A percentile compares a stretch with the other conserved stretches of the same genome.
These are phyloP conservation scores for Aphanomyces cochlioides DNA, from an alignment of 352 stramenopile species.

Conservation along the genomic window DNA sequence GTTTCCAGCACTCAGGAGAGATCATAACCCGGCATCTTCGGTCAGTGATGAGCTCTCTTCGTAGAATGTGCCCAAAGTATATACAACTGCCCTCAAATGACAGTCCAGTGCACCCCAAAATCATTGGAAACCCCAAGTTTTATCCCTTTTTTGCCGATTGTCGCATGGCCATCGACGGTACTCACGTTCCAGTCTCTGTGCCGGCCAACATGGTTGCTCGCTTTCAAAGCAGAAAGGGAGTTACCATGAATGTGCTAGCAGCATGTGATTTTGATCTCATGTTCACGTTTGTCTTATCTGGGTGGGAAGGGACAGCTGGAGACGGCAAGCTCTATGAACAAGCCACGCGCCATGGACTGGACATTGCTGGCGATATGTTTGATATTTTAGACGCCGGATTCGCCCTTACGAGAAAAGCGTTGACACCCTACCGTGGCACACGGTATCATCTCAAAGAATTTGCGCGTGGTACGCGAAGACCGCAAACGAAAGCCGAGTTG, in stretches of 20 bases:
- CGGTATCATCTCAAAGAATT: slow-evolving; percentile 34
- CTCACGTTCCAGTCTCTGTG: neutral
- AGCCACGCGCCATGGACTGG: neutral
- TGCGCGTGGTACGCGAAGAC: slow-evolving; percentile 4
- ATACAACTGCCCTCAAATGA: too few species aligned
- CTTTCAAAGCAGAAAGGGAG: slow-evolving; percentile 28
- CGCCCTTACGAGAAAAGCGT: neutral
- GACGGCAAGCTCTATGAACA: slow-evolving; percentile 19
- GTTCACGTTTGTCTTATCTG: slow-evolving; percentile 23
- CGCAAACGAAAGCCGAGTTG: slow-evolving; percentile 26
- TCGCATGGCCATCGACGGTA: too few species aligned
- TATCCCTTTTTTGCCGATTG: too few species aligned
- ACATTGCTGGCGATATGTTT: neutral
- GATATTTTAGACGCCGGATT: slow-evolving; percentile 10
- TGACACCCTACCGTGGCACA: slow-evolving; percentile 1
- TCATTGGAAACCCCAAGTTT: too few species aligned
- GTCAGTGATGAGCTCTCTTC: too few species aligned
- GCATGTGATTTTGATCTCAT: slow-evolving; percentile 21
- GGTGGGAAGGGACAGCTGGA: slow-evolving; percentile 25
- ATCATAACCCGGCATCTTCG: too few species aligned
- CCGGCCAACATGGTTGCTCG: neutral
- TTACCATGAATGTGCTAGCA: slow-evolving; percentile 24
- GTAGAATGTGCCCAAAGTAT: too few species aligned
- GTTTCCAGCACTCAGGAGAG: too few species aligned
- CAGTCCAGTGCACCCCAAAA: too few species aligned